Conservation (phyloP, 768 basidiomycete genomes). For the Kwoniella dendrophila region DNA sequence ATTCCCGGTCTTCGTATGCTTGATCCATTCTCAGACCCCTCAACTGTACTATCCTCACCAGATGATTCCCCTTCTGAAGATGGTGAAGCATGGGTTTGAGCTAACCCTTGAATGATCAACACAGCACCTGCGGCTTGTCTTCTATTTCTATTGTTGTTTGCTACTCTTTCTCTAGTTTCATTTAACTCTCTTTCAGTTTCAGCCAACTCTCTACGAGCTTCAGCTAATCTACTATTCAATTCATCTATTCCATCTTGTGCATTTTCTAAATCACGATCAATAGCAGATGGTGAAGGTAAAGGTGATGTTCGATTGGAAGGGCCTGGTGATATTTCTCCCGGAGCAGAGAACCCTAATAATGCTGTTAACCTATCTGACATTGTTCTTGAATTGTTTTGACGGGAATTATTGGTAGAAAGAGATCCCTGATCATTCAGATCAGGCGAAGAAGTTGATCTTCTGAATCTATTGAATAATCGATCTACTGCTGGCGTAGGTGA, state of each 20-base stretch:
- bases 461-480: conserved; percentile 12
- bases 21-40: background rate
- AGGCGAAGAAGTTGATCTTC: conserved; percentile 19
- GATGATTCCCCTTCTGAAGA: background rate
- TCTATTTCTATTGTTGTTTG: conserved; percentile 7
- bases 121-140: conserved; percentile 35
- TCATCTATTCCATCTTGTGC: background rate
- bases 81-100: conserved; percentile 31
- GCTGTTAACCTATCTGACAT: conserved; percentile 34
- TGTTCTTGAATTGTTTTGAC: conserved; percentile 2
- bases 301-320: background rate
- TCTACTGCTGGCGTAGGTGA: conserved; percentile 17
- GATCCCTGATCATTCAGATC: conserved; percentile 5
- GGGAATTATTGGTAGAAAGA: conserved; percentile 4
- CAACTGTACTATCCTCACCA: background rate
- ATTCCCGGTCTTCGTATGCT: conserved; percentile 12
- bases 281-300: background rate
- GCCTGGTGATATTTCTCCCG: conserved; percentile 4
- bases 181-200: conserved; percentile 17
- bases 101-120: conserved; percentile 46
- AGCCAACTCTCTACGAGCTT: conserved; percentile 19
- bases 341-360: conserved; percentile 29
- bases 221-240: conserved; percentile 9
- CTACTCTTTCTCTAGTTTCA: conserved; percentile 6
- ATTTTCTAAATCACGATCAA: background rate